Conservation (phyloP, 305 asterid genomes). For the Solanum hybrid region DNA sequence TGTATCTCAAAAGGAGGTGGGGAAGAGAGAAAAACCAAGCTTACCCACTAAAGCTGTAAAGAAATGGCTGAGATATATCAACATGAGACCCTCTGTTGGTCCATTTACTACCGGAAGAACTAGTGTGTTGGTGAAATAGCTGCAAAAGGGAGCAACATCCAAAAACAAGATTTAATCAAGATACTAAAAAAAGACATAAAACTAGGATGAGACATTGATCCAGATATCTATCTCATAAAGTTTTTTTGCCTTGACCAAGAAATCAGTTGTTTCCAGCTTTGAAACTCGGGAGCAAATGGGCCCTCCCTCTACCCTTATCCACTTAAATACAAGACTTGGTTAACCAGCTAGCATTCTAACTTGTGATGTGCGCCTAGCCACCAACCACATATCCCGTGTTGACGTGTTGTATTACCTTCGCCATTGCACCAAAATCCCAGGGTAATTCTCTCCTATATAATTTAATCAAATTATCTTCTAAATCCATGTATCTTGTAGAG, state of each 20-base stretch:
- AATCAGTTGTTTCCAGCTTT: neutral
- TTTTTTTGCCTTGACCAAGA: neutral
- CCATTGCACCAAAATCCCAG: neutral
- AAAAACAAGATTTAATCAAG: neutral
- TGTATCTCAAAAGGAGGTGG: neutral
- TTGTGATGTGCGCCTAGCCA: neutral
- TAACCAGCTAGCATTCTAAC: neutral
- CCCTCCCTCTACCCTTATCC: neutral
- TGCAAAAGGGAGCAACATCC: constrained; percentile 20
- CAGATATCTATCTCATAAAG: neutral
- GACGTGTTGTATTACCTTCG: neutral
- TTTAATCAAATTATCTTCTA: neutral
- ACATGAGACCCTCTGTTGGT: constrained; percentile 93
- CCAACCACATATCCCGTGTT: neutral
- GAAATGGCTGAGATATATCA: constrained; percentile 70
- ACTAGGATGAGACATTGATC: neutral
- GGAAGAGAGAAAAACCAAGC: neutral
- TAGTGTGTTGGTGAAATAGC: constrained; percentile 87
- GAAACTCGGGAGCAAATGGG: neutral
- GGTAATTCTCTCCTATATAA: neutral
- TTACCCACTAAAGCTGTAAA: constrained; percentile 85
- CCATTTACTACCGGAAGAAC: constrained; percentile 90
- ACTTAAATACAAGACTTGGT: neutral
- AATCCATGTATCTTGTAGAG: neutral
- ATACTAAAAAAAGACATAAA: neutral